Evolutionary conservation across 495 filamentous ascomycete genomes (phyloP), one percentile per base, ranked within the genome.

Genomic region (Annulohypoxylon nitens): DNA sequence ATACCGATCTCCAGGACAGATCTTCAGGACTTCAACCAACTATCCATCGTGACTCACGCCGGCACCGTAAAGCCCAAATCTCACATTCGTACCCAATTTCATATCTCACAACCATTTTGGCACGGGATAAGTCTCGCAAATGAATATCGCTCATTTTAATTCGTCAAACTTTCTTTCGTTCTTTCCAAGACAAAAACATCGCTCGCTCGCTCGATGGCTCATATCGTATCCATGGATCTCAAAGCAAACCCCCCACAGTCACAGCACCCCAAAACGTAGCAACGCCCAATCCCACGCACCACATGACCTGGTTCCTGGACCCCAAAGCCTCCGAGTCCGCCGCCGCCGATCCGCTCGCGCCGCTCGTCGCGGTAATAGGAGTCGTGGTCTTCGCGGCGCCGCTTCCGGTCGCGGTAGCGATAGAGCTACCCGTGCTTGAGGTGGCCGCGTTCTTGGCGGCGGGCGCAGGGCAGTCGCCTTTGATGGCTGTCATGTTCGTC

Each of bases 391-490:
- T 57, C 39, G 36, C 12, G n/a, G 36, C 59, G 25, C 59, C 61
- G 18, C 55, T 23, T 18, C 33, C 53, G 5, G 12, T 33, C 36
- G 45, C 36, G 14, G 59, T 70, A 26, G 45, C 20, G 30, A 20
- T 51, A 10, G 37, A 14, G 48, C 47, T 25, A 3, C 61, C 51
- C 16, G 61, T 26, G 4, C 4, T 26, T 6, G 51, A 53, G 18
- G 59, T 14, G 2, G 54, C 25, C 43, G 63, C 62, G 36, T 48
- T 61, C 39, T 54, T 66, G 48, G 63, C 43, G 18, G 63, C 39
- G 5, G 74, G 69, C 2, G 69, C 37, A 5, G 74, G 57, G 47
- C 78, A 80, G 41, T 74, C 69, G 26, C 78, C 76, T 25, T 60
- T 66, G 1, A 80, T 51, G 1, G 53, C 39, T 0, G 47, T 33